Evolutionary conservation across 805 yeast genomes (phyloP).

Genomic region (Yarrowia keelungensis): DNA sequence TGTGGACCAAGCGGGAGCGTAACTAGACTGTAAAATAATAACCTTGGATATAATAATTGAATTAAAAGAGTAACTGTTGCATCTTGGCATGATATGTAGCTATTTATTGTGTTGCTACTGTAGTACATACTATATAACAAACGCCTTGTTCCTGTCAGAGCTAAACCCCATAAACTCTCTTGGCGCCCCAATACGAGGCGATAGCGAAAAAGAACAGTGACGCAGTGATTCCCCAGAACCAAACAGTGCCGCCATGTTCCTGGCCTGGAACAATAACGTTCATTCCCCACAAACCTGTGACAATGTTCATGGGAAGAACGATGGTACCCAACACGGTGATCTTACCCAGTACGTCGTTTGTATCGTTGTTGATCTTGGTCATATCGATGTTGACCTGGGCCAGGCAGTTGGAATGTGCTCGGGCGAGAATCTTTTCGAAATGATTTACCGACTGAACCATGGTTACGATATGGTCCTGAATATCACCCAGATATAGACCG

Average conservation of each 20-base stretch:
- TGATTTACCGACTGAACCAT: conserved; percentile 96
- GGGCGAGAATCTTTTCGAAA: conserved; percentile 88
- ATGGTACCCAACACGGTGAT: conserved; percentile 94
- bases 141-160: neutral
- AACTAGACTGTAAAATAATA: conserved; percentile 33
- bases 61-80: neutral
- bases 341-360: conserved; percentile 94
- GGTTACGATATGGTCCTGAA: conserved; percentile 96
- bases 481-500: conserved; percentile 94
- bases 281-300: conserved; percentile 99
- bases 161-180: conserved; percentile 40
- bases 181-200: conserved; percentile 43
- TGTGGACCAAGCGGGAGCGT: conserved; percentile 44
- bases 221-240: conserved; percentile 62
- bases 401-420: conserved; percentile 94
- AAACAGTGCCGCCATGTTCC: conserved; percentile 60
- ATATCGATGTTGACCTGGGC: conserved; percentile 97
- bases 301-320: conserved; percentile 91
- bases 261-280: conserved; percentile 97
- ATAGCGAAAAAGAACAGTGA: conserved; percentile 48
- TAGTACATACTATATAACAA: neutral
- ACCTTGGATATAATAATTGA: conserved; percentile 4
- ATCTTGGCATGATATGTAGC: too few relatives aligned
- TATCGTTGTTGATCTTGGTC: conserved; percentile 96
- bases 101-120: too few relatives aligned